These are phyloP conservation scores for Verruconis gallopava DNA, from an alignment of 2,329 filamentous ascomycete genomes.

Conservation along the genomic window DNA sequence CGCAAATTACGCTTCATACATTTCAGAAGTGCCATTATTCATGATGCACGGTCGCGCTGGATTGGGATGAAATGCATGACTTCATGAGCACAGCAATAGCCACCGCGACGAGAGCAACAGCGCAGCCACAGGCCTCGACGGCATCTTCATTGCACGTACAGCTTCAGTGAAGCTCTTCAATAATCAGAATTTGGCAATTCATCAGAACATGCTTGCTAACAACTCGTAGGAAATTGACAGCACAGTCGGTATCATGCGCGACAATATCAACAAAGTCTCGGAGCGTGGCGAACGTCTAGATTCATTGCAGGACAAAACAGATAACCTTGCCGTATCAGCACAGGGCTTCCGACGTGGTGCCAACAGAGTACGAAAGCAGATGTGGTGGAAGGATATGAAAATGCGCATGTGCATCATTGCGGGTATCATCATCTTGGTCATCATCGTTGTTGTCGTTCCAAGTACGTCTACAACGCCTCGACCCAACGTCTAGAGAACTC, in stretches of 20 bases:
- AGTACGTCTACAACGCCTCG: constrained; percentile 54
- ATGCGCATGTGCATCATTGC: constrained; percentile 95
- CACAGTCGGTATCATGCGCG: constrained; percentile 86
- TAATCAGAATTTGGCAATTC: no score
- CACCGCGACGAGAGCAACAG: no score
- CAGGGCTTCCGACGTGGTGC: constrained; percentile 93
- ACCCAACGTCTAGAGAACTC: neutral
- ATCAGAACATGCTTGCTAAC: no score
- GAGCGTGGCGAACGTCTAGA: constrained; percentile 85
- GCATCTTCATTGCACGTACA: no score
- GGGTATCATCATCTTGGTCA: constrained; percentile 79
- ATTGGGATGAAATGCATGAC: no score
- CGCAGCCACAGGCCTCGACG: no score
- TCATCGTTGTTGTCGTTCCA: constrained; percentile 87
- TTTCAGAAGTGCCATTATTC: no score
- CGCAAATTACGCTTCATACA: no score
- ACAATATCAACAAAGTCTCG: constrained; percentile 95
- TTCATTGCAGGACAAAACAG: constrained; percentile 80
- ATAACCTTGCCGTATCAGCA: constrained; percentile 84
- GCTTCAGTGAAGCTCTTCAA: no score
- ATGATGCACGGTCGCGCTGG: no score
- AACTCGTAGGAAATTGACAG: constrained; percentile 97
- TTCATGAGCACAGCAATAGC: no score
- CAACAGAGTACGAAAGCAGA: constrained; percentile 83
- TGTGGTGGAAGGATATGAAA: constrained; percentile 99